Evolutionary conservation across 495 filamentous ascomycete species (phyloP), one percentile per base, ranked within the genome.

Genomic region (Neurospora tetraspora): DNA sequence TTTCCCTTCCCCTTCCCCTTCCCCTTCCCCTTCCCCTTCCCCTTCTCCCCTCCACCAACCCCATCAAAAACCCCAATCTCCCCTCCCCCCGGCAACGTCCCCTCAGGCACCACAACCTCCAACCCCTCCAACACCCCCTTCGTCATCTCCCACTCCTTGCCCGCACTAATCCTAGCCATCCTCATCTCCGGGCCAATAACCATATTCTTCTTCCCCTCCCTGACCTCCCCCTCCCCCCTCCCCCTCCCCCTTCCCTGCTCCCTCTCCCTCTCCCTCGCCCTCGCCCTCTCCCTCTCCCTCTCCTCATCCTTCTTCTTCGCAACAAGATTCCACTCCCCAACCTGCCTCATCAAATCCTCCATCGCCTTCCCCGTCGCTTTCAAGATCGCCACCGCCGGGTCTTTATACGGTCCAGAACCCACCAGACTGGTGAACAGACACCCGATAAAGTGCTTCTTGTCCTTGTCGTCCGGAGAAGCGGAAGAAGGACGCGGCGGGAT

Each of bases 81-180:
- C 23, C 47, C 68, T 40, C 31, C 5, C 31, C 31, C 20, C 18
- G 70, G 31, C 20, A 61, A 18, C 40, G 23, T 14, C 27, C 53
- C 70, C 27, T 16, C 27, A 1, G 16, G 23, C 20, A 16, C 68
- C 20, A 27, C 34, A 14, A 73, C 23, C 37, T 73, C 40, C 36
- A 73, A 9, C 71, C n/a, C 11, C 23, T 53, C 40, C 31, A 73
- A 18, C 2, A 31, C 38, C 71, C 9, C 69, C 71, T 74, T 76
- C 10, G 53, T 80, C 43, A 45, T n/a, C 53, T 40, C 59, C 80
- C 80, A 80, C 69, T 76, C 75, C 53, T 61, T 20, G 23, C 77
- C 76, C 70, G 76, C 70, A 69, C 77, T 78, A 37, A 80, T 77
- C 68, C 27, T 71, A 37, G 77, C 77, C 77, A 81, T 80, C 38